phyloP scores from a whole-genome alignment of 805 yeast genomes.

The Metschnikowia sp. region DNA sequence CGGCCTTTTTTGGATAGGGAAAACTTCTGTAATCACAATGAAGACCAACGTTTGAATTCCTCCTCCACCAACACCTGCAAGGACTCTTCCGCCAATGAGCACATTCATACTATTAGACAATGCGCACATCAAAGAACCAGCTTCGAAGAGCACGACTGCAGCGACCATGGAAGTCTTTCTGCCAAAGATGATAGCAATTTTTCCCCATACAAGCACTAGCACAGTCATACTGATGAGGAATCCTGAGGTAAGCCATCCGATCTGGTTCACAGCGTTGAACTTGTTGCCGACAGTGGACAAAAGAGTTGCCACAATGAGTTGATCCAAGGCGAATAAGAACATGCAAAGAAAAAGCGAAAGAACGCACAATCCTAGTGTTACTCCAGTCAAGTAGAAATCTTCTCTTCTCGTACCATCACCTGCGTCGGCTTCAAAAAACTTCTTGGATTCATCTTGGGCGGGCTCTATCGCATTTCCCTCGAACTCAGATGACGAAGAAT shows the following conservation, averaged over 20 bases:
- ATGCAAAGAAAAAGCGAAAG: constrained; percentile 27
- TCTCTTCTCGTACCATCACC: constrained; percentile 41
- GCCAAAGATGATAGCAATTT: constrained; percentile 35
- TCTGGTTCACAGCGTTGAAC: constrained; percentile 30
- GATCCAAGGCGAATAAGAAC: constrained; percentile 37
- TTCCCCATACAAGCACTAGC: constrained; percentile 37
- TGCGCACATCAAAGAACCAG: constrained; percentile 38
- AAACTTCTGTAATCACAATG: constrained; percentile 30
- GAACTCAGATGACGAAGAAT: background rate
- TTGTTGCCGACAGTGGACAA: constrained; percentile 34
- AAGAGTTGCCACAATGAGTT: constrained; percentile 36
- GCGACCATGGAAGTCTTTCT: constrained; percentile 29
- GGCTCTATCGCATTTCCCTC: constrained; percentile 3
- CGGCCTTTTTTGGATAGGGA: constrained; percentile 28
- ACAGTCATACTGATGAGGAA: constrained; percentile 34
- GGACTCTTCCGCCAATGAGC: constrained; percentile 40
- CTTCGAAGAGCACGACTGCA: constrained; percentile 27
- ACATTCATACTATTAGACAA: constrained; percentile 33
- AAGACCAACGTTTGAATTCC: constrained; percentile 30
- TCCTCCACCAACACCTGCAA: constrained; percentile 38
- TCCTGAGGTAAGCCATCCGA: constrained; percentile 40
- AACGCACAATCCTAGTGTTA: constrained; percentile 23
- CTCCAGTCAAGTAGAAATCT: constrained; percentile 35
- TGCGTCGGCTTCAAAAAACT: constrained; percentile 37
- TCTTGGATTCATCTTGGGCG: constrained; percentile 2